A percentile compares a stretch with the other conserved stretches of the same genome.
phyloP scores from a whole-genome alignment of 73 alveolate genomes.

The Paramecium biaurelia region DNA sequence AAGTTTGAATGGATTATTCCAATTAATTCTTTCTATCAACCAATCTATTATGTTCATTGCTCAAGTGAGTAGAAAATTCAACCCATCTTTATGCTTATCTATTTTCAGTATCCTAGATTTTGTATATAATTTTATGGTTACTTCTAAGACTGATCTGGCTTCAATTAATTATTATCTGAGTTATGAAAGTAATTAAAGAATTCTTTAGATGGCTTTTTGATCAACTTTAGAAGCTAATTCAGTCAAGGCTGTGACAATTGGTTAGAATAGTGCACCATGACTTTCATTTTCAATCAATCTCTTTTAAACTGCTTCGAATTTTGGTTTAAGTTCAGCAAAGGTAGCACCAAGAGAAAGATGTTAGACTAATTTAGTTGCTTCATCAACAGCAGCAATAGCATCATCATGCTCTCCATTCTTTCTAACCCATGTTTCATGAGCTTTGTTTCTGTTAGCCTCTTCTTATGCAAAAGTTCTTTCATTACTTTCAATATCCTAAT shows the following conservation, averaged over 20 bases:
- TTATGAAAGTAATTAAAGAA: conserved; percentile 3
- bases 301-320: conserved; percentile 31
- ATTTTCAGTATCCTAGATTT: conserved; percentile 28
- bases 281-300: conserved; percentile 47
- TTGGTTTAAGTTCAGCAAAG: conserved; percentile 41
- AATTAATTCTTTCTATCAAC: conserved; percentile 55
- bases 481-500: conserved; percentile 42
- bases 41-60: conserved; percentile 44
- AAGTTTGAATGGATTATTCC: conserved; percentile 41
- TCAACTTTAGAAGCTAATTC: conserved; percentile 52
- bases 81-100: conserved; percentile 56
- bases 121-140: background rate
- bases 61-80: conserved; percentile 51
- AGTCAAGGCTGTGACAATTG: conserved; percentile 45
- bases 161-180: conserved; percentile 35
- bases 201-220: conserved; percentile 44
- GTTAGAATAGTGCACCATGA: conserved; percentile 50
- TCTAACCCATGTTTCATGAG: conserved; percentile 44
- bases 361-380: conserved; percentile 40
- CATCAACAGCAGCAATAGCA: conserved; percentile 54
- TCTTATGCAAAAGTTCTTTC: conserved; percentile 29
- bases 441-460: conserved; percentile 51
- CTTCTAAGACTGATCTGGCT: conserved; percentile 32
- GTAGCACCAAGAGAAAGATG: conserved; percentile 53
- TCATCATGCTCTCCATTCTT: conserved; percentile 48